Conservation (phyloP, 2,329 filamentous ascomycete species). For the Graphiopsis chlorocephala region DNA sequence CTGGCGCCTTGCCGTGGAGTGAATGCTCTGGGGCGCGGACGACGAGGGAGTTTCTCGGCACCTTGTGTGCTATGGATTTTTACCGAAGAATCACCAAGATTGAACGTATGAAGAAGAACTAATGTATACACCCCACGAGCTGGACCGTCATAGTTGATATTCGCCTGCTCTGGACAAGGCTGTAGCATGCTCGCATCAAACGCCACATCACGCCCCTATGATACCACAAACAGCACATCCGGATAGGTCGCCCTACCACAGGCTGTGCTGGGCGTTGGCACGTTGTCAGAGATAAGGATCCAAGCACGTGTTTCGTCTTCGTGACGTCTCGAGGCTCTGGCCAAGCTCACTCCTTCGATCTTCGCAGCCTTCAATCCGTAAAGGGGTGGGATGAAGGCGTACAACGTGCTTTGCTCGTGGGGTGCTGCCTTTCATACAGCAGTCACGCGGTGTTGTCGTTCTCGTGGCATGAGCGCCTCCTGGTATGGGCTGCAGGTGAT, state of each 20-base stretch:
- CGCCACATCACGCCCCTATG: background rate
- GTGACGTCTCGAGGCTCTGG: conserved; percentile 8
- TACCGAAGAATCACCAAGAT: conserved; percentile 16
- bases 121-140: background rate
- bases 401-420: background rate
- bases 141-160: background rate
- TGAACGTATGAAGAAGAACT: conserved; percentile 1
- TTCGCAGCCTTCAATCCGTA: background rate
- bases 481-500: background rate
- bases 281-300: conserved; percentile 12
- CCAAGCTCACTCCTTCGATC: background rate
- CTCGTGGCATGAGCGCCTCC: background rate
- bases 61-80: background rate
- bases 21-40: conserved; percentile 12
- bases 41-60: conserved; percentile 13
- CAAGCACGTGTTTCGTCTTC: conserved; percentile 13
- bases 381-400: background rate
- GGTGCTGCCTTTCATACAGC: background rate
- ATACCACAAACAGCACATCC: background rate
- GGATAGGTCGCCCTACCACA: background rate
- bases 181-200: background rate
- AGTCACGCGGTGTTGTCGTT: background rate
- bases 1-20: conserved; percentile 12
- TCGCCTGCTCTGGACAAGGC: background rate
- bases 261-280: background rate